Evolutionary conservation across 2,329 filamentous ascomycete genomes (phyloP).

Genomic region (Gremmenia infestans): DNA sequence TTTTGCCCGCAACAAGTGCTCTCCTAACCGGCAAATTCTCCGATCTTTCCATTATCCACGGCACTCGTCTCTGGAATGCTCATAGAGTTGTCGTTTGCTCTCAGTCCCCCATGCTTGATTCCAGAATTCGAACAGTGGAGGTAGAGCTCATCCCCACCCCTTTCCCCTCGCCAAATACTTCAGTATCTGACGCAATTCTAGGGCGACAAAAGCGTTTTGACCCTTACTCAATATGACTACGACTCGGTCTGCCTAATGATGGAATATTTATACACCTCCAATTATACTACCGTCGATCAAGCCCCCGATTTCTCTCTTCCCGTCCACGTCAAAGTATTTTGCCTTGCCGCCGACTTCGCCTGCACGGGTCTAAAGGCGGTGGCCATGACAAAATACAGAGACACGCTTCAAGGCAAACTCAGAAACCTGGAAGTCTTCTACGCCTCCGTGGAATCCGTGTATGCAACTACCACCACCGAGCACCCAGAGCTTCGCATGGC

Average conservation of each 20-base stretch:
- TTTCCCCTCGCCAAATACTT: background rate
- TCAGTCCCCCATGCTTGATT: constrained; percentile 21
- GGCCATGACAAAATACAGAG: constrained; percentile 9
- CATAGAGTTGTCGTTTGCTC: constrained; percentile 24
- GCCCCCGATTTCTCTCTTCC: constrained; percentile 5
- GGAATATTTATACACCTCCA: constrained; percentile 22
- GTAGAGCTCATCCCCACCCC: background rate
- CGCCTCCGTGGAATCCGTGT: constrained; percentile 10
- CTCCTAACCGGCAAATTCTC: constrained; percentile 23
- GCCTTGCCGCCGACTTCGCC: constrained; percentile 10
- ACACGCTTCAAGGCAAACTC: constrained; percentile 12
- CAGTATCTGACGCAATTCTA: background rate
- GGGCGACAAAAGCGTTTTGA: constrained; percentile 4
- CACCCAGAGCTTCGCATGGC: constrained; percentile 10
- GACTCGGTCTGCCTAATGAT: constrained; percentile 10
- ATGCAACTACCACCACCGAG: constrained; percentile 1
- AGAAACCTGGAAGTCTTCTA: constrained; percentile 7
- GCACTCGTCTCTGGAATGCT: constrained; percentile 17
- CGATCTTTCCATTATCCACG: constrained; percentile 21
- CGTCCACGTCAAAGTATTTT: constrained; percentile 17
- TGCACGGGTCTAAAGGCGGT: constrained; percentile 10
- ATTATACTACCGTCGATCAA: constrained; percentile 10
- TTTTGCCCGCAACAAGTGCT: constrained; percentile 8
- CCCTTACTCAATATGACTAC: constrained; percentile 12
- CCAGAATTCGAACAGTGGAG: constrained; percentile 8